A percentile compares a stretch with the other conserved stretches of the same genome.
phyloP scores from a whole-genome alignment of 345 rosid genomes.

The Balakata baccata region DNA sequence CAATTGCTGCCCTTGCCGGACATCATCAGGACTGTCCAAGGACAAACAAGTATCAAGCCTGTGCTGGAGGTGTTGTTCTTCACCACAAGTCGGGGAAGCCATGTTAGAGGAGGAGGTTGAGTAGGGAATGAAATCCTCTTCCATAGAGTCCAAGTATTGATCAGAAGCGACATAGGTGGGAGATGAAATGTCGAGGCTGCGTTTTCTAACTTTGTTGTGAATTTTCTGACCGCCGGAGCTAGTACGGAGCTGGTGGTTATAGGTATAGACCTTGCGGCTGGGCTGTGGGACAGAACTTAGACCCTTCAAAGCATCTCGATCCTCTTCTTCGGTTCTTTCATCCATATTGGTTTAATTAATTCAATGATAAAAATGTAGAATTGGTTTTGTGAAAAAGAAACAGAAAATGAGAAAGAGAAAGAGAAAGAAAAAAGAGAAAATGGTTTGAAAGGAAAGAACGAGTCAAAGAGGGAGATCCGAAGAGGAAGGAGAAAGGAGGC shows the following conservation, averaged over 20 bases:
- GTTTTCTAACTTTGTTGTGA: conserved; percentile 16
- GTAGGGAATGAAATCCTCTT: conserved; percentile 8
- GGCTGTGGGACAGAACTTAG: conserved; percentile 10
- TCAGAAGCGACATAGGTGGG: neutral
- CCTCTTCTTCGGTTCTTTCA: conserved; percentile 34
- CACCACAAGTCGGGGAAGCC: neutral
- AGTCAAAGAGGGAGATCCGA: neutral
- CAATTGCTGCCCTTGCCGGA: conserved; percentile 33
- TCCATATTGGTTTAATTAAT: conserved; percentile 23
- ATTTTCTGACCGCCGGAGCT: conserved; percentile 28
- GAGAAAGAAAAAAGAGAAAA: neutral
- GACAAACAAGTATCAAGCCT: conserved; percentile 20
- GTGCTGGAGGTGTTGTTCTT: neutral
- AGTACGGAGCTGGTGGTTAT: conserved; percentile 40
- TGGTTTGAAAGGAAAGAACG: neutral
- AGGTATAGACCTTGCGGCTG: conserved; percentile 53
- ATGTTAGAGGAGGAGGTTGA: neutral
- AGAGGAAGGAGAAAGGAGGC: conserved; percentile 7
- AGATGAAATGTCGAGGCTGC: conserved; percentile 27
- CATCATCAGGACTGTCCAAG: conserved; percentile 26
- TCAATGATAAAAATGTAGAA: neutral
- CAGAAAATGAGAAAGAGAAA: neutral
- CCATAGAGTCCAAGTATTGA: neutral
- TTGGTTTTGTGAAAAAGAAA: neutral
- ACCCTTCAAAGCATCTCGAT: conserved; percentile 43